A percentile compares a stretch with the other conserved stretches of the same genome.
Conservation (phyloP, 2,329 filamentous ascomycete genomes). For the Verticillium tricorpus region DNA sequence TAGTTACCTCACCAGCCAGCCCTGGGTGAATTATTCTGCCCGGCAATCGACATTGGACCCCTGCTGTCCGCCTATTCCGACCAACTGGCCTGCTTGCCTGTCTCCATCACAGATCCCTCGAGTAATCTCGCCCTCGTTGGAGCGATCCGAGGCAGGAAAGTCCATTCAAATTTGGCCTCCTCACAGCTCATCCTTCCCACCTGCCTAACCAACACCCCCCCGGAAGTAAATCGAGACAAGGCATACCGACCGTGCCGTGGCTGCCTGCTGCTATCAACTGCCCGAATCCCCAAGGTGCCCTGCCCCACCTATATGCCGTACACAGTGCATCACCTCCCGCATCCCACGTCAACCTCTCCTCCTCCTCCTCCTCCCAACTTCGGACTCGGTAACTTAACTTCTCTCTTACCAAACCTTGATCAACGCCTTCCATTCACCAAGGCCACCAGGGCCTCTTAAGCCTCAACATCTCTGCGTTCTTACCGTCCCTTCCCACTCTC, state of each 20-base stretch:
- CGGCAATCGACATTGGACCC: background rate
- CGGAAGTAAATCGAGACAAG: background rate
- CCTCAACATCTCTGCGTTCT: background rate
- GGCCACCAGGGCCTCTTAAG: background rate
- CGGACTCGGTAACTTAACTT: background rate
- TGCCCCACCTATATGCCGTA: background rate
- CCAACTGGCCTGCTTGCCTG: background rate
- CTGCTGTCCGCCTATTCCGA: background rate
- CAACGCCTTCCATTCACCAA: background rate
- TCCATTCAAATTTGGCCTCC: too few relatives aligned
- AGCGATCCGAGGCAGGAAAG: too few relatives aligned
- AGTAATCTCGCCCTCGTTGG: too few relatives aligned
- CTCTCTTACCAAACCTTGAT: background rate
- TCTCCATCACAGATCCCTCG: background rate
- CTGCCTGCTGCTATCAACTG: background rate
- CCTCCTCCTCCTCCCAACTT: background rate
- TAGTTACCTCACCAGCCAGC: background rate
- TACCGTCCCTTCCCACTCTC: background rate
- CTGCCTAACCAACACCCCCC: too few relatives aligned
- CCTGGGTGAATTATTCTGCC: background rate
- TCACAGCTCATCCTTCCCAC: too few relatives aligned
- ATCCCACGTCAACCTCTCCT: background rate
- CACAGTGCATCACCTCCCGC: background rate
- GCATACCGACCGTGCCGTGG: background rate
- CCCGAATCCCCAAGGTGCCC: background rate